Percentiles rank a stretch among this genome's conserved stretches.
Evolutionary conservation across 106 monocot species (phyloP).

Genomic region (Phalaenopsis equestris): DNA sequence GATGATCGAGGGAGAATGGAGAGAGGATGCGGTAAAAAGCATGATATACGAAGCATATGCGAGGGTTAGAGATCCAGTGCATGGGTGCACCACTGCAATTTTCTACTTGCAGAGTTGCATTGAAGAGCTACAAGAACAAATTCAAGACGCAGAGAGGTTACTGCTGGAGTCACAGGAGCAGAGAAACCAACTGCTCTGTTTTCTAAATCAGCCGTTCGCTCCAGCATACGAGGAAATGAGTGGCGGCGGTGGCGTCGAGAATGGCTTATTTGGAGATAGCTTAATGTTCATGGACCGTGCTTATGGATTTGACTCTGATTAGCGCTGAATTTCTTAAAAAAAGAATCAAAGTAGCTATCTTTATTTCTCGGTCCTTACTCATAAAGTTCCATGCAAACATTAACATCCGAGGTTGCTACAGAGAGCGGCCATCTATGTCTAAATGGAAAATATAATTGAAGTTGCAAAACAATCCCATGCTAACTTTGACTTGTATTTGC

Average conservation of each 20-base stretch:
- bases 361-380: no score
- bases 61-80: slow-evolving; percentile 25
- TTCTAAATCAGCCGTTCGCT: background rate
- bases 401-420: no score
- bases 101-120: slow-evolving; percentile 19
- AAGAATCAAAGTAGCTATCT: no score
- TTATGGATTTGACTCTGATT: no score
- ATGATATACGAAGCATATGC: slow-evolving; percentile 32
- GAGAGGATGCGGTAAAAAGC: slow-evolving; percentile 15
- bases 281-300: no score
- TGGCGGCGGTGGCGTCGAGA: background rate
- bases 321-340: no score
- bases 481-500: no score
- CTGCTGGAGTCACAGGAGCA: background rate
- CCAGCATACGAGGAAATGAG: background rate
- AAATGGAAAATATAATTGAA: no score
- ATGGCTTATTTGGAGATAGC: no score
- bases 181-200: background rate
- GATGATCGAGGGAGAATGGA: background rate
- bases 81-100: slow-evolving; percentile 21
- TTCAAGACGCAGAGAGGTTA: background rate
- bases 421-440: no score
- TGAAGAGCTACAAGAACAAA: slow-evolving; percentile 4
- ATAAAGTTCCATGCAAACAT: no score
- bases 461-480: no score